Evolutionary conservation across 495 filamentous ascomycete genomes (phyloP).

Genomic region (Cercophora scortea): DNA sequence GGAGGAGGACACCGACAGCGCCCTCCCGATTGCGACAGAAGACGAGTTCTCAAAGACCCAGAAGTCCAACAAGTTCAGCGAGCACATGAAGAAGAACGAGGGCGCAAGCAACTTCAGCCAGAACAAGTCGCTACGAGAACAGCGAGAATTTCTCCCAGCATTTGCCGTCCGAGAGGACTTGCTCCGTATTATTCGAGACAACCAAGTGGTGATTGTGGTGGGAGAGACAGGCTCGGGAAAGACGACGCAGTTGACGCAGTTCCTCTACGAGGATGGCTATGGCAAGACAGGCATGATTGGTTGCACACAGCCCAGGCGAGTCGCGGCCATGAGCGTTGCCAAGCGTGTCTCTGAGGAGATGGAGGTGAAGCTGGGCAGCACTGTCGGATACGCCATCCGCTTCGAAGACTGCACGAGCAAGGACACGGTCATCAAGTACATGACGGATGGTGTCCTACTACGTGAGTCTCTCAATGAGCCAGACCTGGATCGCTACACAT

Average conservation of each 20-base stretch:
- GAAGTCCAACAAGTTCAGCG: constrained; percentile 73
- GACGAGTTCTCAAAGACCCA: constrained; percentile 46
- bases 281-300: constrained; percentile 81
- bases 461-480: constrained; percentile 86
- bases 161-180: constrained; percentile 97
- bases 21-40: constrained; percentile 66
- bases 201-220: constrained; percentile 94
- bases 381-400: constrained; percentile 95
- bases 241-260: constrained; percentile 94
- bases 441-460: constrained; percentile 96
- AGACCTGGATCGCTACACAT: constrained; percentile 94
- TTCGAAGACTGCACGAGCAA: constrained; percentile 98
- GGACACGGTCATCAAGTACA: constrained; percentile 95
- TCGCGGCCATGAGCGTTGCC: constrained; percentile 97
- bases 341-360: constrained; percentile 99
- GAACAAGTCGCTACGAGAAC: constrained; percentile 84
- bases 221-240: constrained; percentile 96
- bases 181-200: constrained; percentile 89
- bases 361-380: constrained; percentile 84
- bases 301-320: constrained; percentile 90
- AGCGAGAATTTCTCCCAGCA: constrained; percentile 88
- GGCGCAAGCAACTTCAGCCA: constrained; percentile 90
- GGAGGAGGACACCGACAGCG: constrained; percentile 89
- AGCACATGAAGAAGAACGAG: constrained; percentile 81
- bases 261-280: constrained; percentile 90